Evolutionary conservation across 768 basidiomycete species (phyloP), one percentile per base, ranked within the genome.

Genomic region (Infundibulicybe gibba): DNA sequence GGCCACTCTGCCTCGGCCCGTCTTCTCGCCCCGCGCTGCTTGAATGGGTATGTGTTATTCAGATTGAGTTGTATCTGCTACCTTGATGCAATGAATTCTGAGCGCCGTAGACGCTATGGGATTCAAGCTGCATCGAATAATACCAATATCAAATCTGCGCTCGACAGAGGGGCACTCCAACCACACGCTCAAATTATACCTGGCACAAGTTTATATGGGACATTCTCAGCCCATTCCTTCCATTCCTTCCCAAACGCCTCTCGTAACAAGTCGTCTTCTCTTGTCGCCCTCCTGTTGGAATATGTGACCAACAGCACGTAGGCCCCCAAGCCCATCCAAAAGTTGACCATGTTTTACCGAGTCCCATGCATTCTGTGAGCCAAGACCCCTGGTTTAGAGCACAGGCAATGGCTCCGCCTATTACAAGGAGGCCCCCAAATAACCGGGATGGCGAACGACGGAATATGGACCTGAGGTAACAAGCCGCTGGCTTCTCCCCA

Each of bases 161-260:
- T n/a, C n/a, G n/a, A n/a, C n/a, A n/a, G n/a, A n/a, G n/a, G n/a
- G n/a, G n/a, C n/a, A n/a, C n/a, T n/a, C n/a, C n/a, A n/a, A n/a
- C n/a, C n/a, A n/a, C n/a, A n/a, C 25, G 8, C 25, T n/a, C 25
- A 66, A 51, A 54, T 65, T 8, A 67, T 47, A 14, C 56, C 52
- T 4, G 68, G 68, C 17, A 69, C 41, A 21, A 69, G 45, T 10
- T 50, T 49, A 25, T 55, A 65, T 32, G 53, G 53, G 5, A 67
- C 66, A 14, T 31, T 43, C 6, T 32, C 40, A 9, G 57, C 61
- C 59, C 61, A 68, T 3, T 42, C 44, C 12, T 60, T 56, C 67
- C 68, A 70, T 21, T 63, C 64, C 30, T 56, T 47, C n/a, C 66
- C 66, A 44, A 69, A 70, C 37, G 58, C 45, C 10, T 48, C 40